These are phyloP conservation scores for Dendrocalamus sinicus DNA, from an alignment of 176 grass and related monocot genomes.

Conservation along the genomic window DNA sequence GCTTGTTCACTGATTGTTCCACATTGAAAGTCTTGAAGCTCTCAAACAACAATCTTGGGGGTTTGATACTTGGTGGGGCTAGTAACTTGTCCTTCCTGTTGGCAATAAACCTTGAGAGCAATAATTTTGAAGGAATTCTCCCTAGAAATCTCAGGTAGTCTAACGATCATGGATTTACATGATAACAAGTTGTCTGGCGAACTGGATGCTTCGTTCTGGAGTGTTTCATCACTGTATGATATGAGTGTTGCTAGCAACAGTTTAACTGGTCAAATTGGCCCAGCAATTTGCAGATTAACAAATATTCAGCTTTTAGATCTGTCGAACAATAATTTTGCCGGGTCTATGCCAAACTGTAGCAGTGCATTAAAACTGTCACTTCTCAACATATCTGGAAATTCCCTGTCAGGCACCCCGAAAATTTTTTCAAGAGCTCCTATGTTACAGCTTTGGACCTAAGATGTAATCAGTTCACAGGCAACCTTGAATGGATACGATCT, in stretches of 20 bases:
- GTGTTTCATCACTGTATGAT: not conserved
- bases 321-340: slow-evolving; percentile 28
- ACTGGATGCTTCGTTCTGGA: not conserved
- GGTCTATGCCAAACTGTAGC: slow-evolving; percentile 15
- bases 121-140: slow-evolving; percentile 5
- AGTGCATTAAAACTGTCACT: rapidly evolving
- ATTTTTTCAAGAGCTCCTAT: not conserved
- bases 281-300: not conserved
- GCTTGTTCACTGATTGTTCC: not conserved
- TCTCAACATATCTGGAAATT: slow-evolving; percentile 35
- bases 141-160: not conserved
- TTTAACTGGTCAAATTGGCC: slow-evolving; percentile 26
- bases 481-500: not conserved
- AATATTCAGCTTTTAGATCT: not conserved
- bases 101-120: not conserved
- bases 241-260: slow-evolving; percentile 23
- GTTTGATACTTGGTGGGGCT: slow-evolving; percentile 8
- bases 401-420: not conserved
- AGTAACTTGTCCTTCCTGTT: not conserved
- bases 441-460: slow-evolving; percentile 17
- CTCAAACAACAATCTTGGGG: slow-evolving; percentile 42
- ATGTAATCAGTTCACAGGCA: slow-evolving; percentile 25
- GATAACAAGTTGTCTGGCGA: slow-evolving; percentile 15
- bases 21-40: not conserved
- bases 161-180: not conserved